Percentiles rank a stretch among this genome's conserved stretches.
Conservation (phyloP, 2,329 filamentous ascomycete genomes). For the Apiospora koreana region DNA sequence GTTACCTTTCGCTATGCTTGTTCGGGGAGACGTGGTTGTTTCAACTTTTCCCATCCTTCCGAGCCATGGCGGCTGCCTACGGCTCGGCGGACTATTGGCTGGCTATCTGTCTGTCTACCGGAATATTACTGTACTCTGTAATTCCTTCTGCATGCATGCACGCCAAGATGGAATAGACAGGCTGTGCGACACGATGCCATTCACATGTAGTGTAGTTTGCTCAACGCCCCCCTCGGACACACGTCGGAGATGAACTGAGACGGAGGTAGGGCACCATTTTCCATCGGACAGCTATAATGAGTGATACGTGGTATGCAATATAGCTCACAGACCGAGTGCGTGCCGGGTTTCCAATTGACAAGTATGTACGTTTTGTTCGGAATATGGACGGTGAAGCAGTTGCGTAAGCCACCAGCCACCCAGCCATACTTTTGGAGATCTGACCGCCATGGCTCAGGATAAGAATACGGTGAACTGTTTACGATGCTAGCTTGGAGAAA, state of each 20-base stretch:
- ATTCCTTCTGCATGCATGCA: not conserved
- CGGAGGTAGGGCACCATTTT: not conserved
- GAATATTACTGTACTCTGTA: not conserved
- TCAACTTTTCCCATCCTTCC: not conserved
- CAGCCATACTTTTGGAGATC: not conserved
- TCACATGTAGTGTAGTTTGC: not conserved
- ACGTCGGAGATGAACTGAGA: not conserved
- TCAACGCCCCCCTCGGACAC: not conserved
- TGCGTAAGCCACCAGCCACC: conserved; percentile 1
- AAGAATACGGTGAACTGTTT: not conserved
- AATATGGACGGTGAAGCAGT: not conserved
- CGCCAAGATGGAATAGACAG: not conserved
- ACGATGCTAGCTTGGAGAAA: not conserved
- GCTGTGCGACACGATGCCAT: not conserved
- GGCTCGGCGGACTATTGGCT: not conserved
- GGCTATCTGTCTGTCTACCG: not conserved
- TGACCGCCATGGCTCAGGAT: too few relatives aligned
- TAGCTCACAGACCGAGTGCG: too few relatives aligned
- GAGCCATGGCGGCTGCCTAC: not conserved
- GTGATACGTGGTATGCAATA: too few relatives aligned
- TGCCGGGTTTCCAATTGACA: too few relatives aligned
- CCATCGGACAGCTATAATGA: not conserved
- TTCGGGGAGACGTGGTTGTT: not conserved
- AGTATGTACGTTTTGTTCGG: too few relatives aligned
- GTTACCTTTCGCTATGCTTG: not conserved